Conservation (phyloP, 2,329 filamentous ascomycete genomes). For the Penicillium sumatraense region DNA sequence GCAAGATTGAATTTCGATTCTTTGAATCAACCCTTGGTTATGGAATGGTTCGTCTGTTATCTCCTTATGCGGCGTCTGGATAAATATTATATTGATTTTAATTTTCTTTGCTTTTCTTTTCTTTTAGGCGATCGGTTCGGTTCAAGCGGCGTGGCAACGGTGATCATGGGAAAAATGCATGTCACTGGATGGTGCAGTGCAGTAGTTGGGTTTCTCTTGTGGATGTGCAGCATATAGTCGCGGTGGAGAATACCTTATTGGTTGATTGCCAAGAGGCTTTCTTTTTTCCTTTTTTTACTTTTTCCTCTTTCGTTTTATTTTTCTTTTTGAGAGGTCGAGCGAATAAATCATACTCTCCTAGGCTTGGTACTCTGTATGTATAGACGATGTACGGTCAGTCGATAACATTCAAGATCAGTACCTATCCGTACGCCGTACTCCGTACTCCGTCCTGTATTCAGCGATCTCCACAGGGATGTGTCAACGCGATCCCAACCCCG, state of each 20-base stretch:
- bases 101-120: too few species aligned
- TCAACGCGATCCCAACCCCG: neutral
- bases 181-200: neutral
- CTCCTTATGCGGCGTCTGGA: neutral
- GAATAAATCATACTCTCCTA: too few species aligned
- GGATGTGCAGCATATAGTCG: neutral
- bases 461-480: slow-evolving; percentile 20
- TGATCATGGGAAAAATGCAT: neutral
- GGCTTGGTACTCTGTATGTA: too few species aligned
- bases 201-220: slow-evolving; percentile 1
- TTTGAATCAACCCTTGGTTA: too few species aligned
- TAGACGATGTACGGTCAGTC: slow-evolving; percentile 8
- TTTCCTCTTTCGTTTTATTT: neutral
- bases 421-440: neutral
- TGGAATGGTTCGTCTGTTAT: neutral
- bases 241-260: slow-evolving; percentile 1
- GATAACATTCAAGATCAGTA: slow-evolving; percentile 3
- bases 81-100: too few species aligned
- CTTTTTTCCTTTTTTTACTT: neutral
- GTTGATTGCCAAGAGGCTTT: neutral
- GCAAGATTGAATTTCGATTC: neutral
- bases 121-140: neutral
- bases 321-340: neutral
- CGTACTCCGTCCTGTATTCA: neutral
- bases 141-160: neutral